Base-by-base conservation (phyloP, 257 asterid species). In the Petunia axillaris region DNA sequence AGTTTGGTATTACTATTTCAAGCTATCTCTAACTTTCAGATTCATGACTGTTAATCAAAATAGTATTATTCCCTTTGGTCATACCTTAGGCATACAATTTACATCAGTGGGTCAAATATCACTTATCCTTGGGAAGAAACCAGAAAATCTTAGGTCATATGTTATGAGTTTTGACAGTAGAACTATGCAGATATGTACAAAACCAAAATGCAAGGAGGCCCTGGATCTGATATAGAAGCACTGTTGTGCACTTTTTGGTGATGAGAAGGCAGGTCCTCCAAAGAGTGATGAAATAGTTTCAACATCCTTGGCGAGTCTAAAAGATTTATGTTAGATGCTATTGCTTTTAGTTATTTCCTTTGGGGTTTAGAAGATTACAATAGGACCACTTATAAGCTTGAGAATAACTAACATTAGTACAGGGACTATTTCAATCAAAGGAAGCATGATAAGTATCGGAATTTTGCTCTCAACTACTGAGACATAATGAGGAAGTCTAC, bases 341-440 rank as follows among this genome's bases (percentile, higher is more conserved):
- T 94, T 67, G 99, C 95, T 15, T 96, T 96, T 64, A 98, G 98
- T 43, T 88, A 87, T 9, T 96, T 91, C 82, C 83, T 96, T 3
- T 94, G 95, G 95, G 97, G 90, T 0, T 79, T 94, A 1, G 98
- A 96, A 65, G 88, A 84, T 44, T 82, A 71, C 13, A 86, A 91
- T 78, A 84, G 79, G 54, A 78, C 7, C 66, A 87, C 87, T 46
- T 93, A 86, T 86, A 83, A 38, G 82, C 97, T 92, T 3, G 85
- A 88, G 84, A 92, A 91, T 37, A 86, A 87, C 82, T 90, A 87
- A 87, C 8, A 3, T 8, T 15, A 4, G 13, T 4, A 59, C 13
- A 59, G 7, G 39, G 39, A 39, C 13, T 10, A 6, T 58, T 55
- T 55, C 25, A 55, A 4, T 14, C 58, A 3, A 53, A 53, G 15